phyloP scores from a whole-genome alignment of 495 filamentous ascomycete genomes.

The Penicillium macrosclerotiorum region DNA sequence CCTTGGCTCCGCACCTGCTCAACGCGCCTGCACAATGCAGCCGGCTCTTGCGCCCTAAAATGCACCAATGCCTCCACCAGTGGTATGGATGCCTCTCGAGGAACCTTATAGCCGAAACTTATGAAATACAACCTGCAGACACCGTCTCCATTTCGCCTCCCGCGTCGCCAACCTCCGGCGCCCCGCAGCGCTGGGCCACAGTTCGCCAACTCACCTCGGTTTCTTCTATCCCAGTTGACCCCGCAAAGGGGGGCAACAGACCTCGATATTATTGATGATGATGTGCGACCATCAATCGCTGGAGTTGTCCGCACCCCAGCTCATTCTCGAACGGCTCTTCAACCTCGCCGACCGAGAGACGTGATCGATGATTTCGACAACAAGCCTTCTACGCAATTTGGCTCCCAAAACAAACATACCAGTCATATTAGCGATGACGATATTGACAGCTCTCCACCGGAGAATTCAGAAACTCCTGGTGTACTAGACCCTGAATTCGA shows the following conservation, averaged over 20 bases:
- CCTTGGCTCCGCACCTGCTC: no score
- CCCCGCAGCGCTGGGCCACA: conserved; percentile 31
- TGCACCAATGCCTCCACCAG: no score
- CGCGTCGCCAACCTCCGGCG: conserved; percentile 27
- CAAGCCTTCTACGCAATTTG: conserved; percentile 11
- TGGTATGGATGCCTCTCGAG: no score
- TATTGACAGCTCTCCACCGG: conserved; percentile 23
- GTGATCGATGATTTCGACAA: conserved; percentile 39
- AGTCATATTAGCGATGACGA: conserved; percentile 10
- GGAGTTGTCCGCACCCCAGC: conserved; percentile 6
- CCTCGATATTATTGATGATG: conserved; percentile 24
- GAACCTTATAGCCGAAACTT: no score
- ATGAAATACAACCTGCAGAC: conserved; percentile 19
- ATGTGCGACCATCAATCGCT: conserved; percentile 18
- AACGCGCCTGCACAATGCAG: no score
- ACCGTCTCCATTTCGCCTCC: conserved; percentile 34
- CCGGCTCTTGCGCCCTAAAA: no score
- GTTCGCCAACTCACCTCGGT: conserved; percentile 44
- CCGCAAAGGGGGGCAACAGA: conserved; percentile 7
- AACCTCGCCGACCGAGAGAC: conserved; percentile 25
- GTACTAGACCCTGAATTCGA: conserved; percentile 28
- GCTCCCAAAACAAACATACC: neutral
- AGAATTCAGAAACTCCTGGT: conserved; percentile 3
- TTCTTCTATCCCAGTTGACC: conserved; percentile 32
- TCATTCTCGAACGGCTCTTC: neutral